Percentiles rank a stretch among this genome's conserved stretches.
Evolutionary conservation across 139 green algal genomes (phyloP).

Genomic region (Haematococcus lacustris): DNA sequence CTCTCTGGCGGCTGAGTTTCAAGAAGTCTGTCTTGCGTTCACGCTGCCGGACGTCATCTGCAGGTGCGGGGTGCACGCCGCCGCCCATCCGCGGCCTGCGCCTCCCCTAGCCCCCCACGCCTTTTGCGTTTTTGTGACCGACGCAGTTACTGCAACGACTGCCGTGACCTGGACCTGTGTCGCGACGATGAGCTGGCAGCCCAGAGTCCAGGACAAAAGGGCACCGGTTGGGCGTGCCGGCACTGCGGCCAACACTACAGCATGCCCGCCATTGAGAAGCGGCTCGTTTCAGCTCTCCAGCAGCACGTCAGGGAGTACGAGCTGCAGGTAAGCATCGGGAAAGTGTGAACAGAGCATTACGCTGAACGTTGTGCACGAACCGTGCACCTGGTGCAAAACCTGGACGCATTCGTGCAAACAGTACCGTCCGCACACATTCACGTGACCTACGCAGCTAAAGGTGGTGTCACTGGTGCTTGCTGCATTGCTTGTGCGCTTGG

Average conservation of each 20-base stretch:
- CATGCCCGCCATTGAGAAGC: conserved; percentile 53
- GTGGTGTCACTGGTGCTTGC: too few species aligned
- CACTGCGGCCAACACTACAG: conserved; percentile 42
- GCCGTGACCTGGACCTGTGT: conserved; percentile 86
- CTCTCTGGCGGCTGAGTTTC: conserved; percentile 49
- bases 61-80: too few species aligned
- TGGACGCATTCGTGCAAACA: too few species aligned
- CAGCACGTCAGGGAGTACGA: conserved; percentile 53
- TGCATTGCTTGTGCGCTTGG: too few species aligned
- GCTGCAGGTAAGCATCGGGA: too few species aligned
- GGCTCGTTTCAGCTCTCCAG: conserved; percentile 48
- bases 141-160: conserved; percentile 78
- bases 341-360: too few species aligned
- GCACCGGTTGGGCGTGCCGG: conserved; percentile 12
- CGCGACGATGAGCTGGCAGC: conserved; percentile 60
- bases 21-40: conserved; percentile 77
- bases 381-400: too few species aligned
- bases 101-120: background rate
- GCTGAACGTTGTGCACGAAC: too few species aligned
- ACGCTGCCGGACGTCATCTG: conserved; percentile 84
- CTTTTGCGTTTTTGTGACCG: conserved; percentile 5
- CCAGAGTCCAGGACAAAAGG: background rate
- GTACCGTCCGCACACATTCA: too few species aligned
- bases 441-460: too few species aligned
- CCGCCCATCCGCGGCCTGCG: too few species aligned